Percentiles rank a stretch among this genome's conserved stretches.
phyloP scores from a whole-genome alignment of 1,284 basidiomycete genomes.

The Lignosus rhinocerotis region DNA sequence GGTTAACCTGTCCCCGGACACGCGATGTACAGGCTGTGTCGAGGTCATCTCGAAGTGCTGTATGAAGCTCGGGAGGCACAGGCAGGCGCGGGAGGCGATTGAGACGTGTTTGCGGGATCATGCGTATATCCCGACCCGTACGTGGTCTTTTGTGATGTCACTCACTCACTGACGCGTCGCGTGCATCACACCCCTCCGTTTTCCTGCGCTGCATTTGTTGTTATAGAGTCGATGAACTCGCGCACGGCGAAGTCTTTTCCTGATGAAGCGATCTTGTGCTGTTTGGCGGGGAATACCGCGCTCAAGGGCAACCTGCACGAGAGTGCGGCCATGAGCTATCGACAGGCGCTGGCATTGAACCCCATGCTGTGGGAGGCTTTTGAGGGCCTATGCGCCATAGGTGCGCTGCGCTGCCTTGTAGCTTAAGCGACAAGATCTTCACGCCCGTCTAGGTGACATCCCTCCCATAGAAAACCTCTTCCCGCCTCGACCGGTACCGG shows the following conservation, averaged over 20 bases:
- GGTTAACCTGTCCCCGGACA: constrained; percentile 59
- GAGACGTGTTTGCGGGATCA: constrained; percentile 58
- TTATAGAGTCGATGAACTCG: constrained; percentile 50
- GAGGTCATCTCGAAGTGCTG: constrained; percentile 82
- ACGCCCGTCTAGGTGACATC: constrained; percentile 50
- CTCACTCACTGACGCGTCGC: constrained; percentile 18
- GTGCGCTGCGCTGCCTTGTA: constrained; percentile 39
- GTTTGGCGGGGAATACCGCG: constrained; percentile 70
- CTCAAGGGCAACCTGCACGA: constrained; percentile 75
- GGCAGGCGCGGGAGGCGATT: constrained; percentile 70
- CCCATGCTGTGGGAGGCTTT: constrained; percentile 94
- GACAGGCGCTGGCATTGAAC: constrained; percentile 71
- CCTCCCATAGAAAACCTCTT: constrained; percentile 72
- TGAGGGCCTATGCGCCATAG: constrained; percentile 82
- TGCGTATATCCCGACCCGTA: constrained; percentile 55
- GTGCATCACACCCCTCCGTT: constrained; percentile 4
- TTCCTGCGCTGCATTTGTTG: background rate
- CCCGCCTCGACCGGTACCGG: constrained; percentile 62
- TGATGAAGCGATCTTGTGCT: constrained; percentile 65
- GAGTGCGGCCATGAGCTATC: constrained; percentile 71
- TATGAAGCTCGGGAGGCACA: constrained; percentile 66
- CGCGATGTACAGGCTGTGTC: constrained; percentile 72
- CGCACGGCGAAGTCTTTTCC: constrained; percentile 57
- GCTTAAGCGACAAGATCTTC: background rate
- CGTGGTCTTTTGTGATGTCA: constrained; percentile 29